Base-by-base conservation (phyloP, 768 basidiomycete genomes). In the Mycena rosella region DNA sequence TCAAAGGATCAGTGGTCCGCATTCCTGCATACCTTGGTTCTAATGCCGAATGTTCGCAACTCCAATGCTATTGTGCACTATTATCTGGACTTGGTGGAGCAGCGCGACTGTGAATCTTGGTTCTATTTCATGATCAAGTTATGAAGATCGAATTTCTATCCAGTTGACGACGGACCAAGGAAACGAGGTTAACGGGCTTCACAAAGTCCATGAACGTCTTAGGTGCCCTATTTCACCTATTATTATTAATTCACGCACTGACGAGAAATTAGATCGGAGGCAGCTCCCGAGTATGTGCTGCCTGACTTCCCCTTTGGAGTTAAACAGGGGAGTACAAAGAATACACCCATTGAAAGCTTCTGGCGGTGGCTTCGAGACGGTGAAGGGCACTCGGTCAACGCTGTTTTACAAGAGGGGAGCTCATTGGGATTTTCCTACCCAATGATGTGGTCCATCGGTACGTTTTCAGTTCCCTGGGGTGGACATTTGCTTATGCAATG, bases 261-360 rank as follows among this genome's bases (percentile, higher is more conserved):
- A 22, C 18, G 7, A 5, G 5, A 42, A 24, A 18, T 5, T 26
- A 60, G 60, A 6, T 40, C 48, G 11, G 60, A 60, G 38, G 60
- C 38, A 2, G 60, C 60, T 2, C 48, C 60, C 10, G 47, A 52
- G 15, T 60, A 60, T 30, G 27, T 24, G 1, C 26, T 20, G 13
- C 60, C 60, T 1, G 48, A 51, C 17, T 60, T 60, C n/a, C 60
- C 60, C 0, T 18, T 22, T 13, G 60, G 48, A 3, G 48, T 60
- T 3, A 38, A 52, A 20, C 48, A 60, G 24, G 34, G 22, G 34
- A 60, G 47, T 24, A 51, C 47, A n/a, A 60, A 60, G 24, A 60
- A 60, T n/a, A 60, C 59, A 20, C 59, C 59, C 9, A 60, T 60
- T 13, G 59, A 60, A 14, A 29, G 48, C n/a, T 60, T 60, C 27